Base-by-base conservation (phyloP, 495 filamentous ascomycete species). In the Hyaloscypha variabilis region DNA sequence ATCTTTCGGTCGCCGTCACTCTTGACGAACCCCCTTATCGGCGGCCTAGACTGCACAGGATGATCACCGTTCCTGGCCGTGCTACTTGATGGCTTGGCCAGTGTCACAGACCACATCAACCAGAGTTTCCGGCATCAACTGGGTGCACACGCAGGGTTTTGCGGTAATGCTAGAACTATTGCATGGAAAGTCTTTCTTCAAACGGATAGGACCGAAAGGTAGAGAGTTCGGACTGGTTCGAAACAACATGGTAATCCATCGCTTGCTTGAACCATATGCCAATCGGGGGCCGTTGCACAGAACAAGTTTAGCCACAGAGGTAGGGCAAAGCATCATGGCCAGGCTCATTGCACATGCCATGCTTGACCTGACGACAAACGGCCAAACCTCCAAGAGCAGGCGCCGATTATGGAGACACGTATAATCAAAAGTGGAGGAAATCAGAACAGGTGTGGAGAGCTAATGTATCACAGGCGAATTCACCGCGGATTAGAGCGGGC, bases 131-230 rank as follows among this genome's bases (percentile, higher is more conserved):
- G 50, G 63, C 57, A 58, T 8, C 36, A 42, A 60, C 54, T 26
- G 39, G 46, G 52, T 36, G 46, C 8, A 14, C 46, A 50, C 23
- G 51, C 62, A 69, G 60, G 56, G 57, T 51, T 49, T 14, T 58
- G 30, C 17, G 24, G 19, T 26, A 17, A 34, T 31, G 51, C n/a
- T 55, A 26, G 54, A 62, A 34, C 23, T 53, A 39, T 53, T 66
- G 65, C 42, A 72, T 70, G 70, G 70, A 72, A 72, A 70, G 13
- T 62, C 61, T 72, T 72, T 66, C 70, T 72, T 23, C 17, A 70
- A 70, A 70, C 42, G 70, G 70, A 72, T 67, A 65, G 64, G 62
- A 34, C 30, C 30, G 46, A 49, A 34, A 39, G 17, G 56, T 55
- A 6, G 42, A 51, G 26, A 61, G 31, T 24, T 31, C 26, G 31